Base-by-base conservation (phyloP, 768 basidiomycete species). In the Leucogyrophana mollusca region DNA sequence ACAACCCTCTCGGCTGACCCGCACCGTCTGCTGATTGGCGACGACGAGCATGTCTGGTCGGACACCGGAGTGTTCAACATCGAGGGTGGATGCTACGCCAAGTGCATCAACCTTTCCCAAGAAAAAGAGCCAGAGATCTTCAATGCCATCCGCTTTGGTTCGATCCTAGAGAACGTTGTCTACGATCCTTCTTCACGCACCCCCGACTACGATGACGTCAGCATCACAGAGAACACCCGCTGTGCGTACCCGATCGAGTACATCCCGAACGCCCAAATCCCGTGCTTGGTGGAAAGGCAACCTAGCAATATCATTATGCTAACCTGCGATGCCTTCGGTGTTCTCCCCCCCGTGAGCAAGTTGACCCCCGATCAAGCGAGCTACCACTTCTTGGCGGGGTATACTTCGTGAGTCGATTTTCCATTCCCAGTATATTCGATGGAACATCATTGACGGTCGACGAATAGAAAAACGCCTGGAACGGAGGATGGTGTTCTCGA, bases 51-150 rank as follows among this genome's bases (percentile, higher is more conserved):
- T 65, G 96, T 99, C 60, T 99, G 96, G 96, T 93, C 92, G 13
- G 96, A 99, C 70, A 86, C 78, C 14, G 96, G 96, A 61, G 95
- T 99, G 50, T 99, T 99, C 84, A 98, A 99, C 79, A 99, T 99
- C 60, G 96, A 99, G 63, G 96, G 96, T 53, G 96, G 96, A 41
- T 99, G 96, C 71, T 99, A 99, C 65, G 96, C 96, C 69, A 98
- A 99, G 73, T 87, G 83, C 68, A 88, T 98, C 75, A 96, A 96
- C 76, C 83, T 99, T 50, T 93, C 93, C 35, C 82, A 83, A 17
- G 91, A 96, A 71, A 97, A 97, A 77, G 96, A 99, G 64, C 96
- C 96, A 43, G 96, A 97, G 67, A 99, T 99, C 62, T 95, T 71
- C 79, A 86, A 83, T 60, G 96, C 96, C 48, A 95, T 99, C 71